Base-by-base conservation (phyloP, 495 filamentous ascomycete species). In the Podospora didyma region DNA sequence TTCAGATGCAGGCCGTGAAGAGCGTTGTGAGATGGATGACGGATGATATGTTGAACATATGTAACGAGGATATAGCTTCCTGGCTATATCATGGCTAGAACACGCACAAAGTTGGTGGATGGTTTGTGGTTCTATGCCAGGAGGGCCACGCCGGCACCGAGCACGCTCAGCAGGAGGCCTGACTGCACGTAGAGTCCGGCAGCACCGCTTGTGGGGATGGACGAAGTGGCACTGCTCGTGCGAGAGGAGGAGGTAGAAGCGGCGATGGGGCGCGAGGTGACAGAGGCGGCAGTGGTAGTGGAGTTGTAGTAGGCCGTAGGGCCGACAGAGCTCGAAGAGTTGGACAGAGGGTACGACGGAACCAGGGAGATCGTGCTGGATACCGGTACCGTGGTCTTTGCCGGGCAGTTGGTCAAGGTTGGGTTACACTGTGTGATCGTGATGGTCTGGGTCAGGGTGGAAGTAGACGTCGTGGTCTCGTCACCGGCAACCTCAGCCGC, bases 381-480 rank as follows among this genome's bases (percentile, higher is more conserved):
- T 39, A 48, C 63, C 28, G 62, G 42, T 49, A n/a, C n/a, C n/a
- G 61, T 62, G 22, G 61, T 56, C 28, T 20, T 44, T 3, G 69
- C 59, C 28, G 78, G 71, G 74, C 80, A 74, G 53, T 69, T 62
- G 50, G 78, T 69, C 64, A 68, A 66, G 34, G 68, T 70, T 9
- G 74, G 71, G 62, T 71, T 75, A 71, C 75, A 76, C 67, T 71
- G 57, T 54, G 74, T 77, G 61, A 79, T 72, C 61, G 77, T 79
- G 64, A 77, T 62, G 26, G 74, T 77, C 51, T 69, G 59, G 34
- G 75, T 77, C 61, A 74, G 58, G 55, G 73, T 75, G 52, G 68
- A 65, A 23, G 74, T 77, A 56, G 73, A 70, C 44, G 76, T 68
- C 44, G 57, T 64, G 47, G 63, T 56, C 46, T 37, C 53, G 42